A percentile compares a stretch with the other conserved stretches of the same genome.
phyloP scores from a whole-genome alignment of 1,284 basidiomycete species.

The Microbotryum saponariae region DNA sequence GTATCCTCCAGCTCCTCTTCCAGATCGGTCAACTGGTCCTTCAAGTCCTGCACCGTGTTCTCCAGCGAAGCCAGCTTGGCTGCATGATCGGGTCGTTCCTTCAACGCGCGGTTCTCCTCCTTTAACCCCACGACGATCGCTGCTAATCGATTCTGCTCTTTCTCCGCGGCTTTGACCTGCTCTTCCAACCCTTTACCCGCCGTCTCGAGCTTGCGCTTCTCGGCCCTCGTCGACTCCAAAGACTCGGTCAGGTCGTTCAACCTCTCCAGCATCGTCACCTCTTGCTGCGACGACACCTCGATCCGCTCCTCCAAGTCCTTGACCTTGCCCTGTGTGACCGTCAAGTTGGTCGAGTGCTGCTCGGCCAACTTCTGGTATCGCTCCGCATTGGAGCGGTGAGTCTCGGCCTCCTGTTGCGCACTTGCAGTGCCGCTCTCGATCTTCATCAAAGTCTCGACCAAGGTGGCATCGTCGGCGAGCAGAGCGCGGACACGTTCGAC shows the following conservation, averaged over 20 bases:
- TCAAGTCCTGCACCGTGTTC: slow-evolving; percentile 23
- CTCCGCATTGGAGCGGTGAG: too few relatives aligned
- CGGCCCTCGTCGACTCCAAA: slow-evolving; percentile 19
- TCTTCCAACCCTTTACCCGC: slow-evolving; percentile 13
- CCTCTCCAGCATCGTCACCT: slow-evolving; percentile 33
- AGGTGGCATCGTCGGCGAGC: slow-evolving; percentile 13
- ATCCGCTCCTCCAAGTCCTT: slow-evolving; percentile 32
- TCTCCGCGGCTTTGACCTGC: slow-evolving; percentile 9
- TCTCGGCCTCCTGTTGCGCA: too few relatives aligned
- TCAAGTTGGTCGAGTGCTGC: too few relatives aligned
- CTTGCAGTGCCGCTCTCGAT: slow-evolving; percentile 9
- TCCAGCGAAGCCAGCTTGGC: slow-evolving; percentile 1
- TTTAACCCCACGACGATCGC: neutral
- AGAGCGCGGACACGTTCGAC: slow-evolving; percentile 15
- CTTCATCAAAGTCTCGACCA: slow-evolving; percentile 13
- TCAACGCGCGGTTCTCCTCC: neutral
- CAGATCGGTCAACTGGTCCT: slow-evolving; percentile 28
- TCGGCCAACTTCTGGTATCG: too few relatives aligned
- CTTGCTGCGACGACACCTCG: slow-evolving; percentile 24
- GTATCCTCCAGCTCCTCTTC: slow-evolving; percentile 33
- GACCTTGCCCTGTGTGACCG: slow-evolving; percentile 14
- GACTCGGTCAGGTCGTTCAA: slow-evolving; percentile 32
- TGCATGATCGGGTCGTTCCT: neutral
- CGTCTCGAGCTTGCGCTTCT: slow-evolving; percentile 23
- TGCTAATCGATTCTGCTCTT: slow-evolving; percentile 2